Evolutionary conservation across 2,329 filamentous ascomycete genomes (phyloP), one percentile per base, ranked within the genome.

Genomic region (Aspergillus brunneoviolaceus): DNA sequence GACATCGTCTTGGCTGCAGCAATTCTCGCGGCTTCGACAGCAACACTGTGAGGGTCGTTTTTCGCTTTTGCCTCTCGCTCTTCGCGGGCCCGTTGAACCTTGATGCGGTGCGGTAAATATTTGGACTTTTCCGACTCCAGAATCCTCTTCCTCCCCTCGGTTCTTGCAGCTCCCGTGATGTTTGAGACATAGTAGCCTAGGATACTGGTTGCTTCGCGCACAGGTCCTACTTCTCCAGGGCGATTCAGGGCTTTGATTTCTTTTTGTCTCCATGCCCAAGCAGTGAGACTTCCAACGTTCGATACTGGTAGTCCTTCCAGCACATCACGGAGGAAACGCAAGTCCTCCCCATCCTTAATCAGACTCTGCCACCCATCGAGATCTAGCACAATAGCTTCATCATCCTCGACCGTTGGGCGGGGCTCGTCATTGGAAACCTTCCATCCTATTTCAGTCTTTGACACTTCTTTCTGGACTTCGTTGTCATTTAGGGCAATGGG

Each of bases 91-190:
- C 89, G 95, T 75, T 95, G 91, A 21, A 99, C 92, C 72, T 96
- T 96, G 79, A 99, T 95, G 65, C 96, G 93, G 81, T 99, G 95
- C 47, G 95, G 95, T 7, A 99, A 84, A 73, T 99, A 99, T 73
- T 97, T 96, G 29, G 93, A 96, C 80, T 99, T 99, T 75, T 99
- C 95, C 0, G 92, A 91, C 74, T 99, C 96, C 63, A 96, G 84
- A 59, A 99, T 98, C 81, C 94, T 96, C 81, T 96, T 94, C 70
- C 92, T 88, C 29, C 92, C 93, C 78, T 99, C 93, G 0, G 95
- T 97, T 59, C 95, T 87, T 59, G 95, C 95, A 67, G 87, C 90
- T 35, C 95, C 95, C 10, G 92, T 92, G 0, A 83, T 63, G 66
- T 97, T 99, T 0, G 91, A 87, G 47, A 97, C 91, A 71, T 97